A percentile compares a stretch with the other conserved stretches of the same genome.
These are phyloP conservation scores for Paramecium sexaurelia DNA, from an alignment of 73 alveolate genomes.

Conservation along the genomic window DNA sequence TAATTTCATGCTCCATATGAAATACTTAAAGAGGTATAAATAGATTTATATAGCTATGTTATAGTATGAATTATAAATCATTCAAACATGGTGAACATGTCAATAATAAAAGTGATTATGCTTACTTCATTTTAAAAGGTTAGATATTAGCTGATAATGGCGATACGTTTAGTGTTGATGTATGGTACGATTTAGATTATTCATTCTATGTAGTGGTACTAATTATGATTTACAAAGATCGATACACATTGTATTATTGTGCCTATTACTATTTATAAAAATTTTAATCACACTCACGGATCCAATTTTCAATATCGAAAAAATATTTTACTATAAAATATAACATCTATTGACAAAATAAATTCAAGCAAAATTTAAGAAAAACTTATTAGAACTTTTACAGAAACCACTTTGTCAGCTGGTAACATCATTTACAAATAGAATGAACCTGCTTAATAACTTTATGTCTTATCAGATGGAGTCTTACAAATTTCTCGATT, in stretches of 20 bases:
- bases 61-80: not conserved
- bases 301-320: not conserved
- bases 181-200: conserved; percentile 32
- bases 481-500: conserved; percentile 14
- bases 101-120: not conserved
- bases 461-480: conserved; percentile 34
- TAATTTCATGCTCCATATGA: conserved; percentile 47
- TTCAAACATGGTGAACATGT: conserved; percentile 16
- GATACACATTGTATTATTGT: conserved; percentile 45
- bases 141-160: conserved; percentile 48
- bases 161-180: not conserved
- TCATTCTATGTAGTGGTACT: conserved; percentile 40
- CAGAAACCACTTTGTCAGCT: not conserved
- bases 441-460: not conserved
- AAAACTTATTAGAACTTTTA: not conserved
- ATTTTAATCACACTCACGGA: conserved; percentile 15
- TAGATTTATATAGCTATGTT: conserved; percentile 20
- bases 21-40: conserved; percentile 1
- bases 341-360: not conserved
- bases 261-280: not conserved
- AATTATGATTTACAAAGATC: not conserved
- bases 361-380: conserved; percentile 46
- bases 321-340: not conserved
- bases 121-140: conserved; percentile 2
- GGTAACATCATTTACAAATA: not conserved